Conservation (phyloP, 2,329 filamentous ascomycete genomes). For the Pseudogymnoascus sp. region DNA sequence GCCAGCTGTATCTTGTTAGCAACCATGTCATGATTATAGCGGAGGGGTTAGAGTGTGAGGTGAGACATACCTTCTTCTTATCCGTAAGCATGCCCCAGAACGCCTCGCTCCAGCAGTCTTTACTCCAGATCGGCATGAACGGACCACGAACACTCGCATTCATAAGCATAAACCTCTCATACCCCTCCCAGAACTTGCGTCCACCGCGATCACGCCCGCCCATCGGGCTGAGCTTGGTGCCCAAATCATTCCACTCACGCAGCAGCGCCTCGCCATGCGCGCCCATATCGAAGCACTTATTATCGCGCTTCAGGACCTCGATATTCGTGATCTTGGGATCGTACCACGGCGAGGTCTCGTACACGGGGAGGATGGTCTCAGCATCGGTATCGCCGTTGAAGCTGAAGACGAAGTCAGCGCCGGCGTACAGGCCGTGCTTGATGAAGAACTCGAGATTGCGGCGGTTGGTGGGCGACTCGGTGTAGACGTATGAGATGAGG, state of each 20-base stretch:
- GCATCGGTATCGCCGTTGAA: constrained; percentile 13
- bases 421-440: constrained; percentile 11
- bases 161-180: constrained; percentile 15
- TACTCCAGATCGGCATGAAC: constrained; percentile 14
- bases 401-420: constrained; percentile 14
- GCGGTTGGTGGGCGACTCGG: not conserved
- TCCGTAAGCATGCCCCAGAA: constrained; percentile 7
- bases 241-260: constrained; percentile 1
- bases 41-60: not conserved
- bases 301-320: constrained; percentile 11
- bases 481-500: constrained; percentile 17
- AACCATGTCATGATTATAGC: not conserved
- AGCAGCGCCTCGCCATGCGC: constrained; percentile 6
- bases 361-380: constrained; percentile 3
- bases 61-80: constrained; percentile 17
- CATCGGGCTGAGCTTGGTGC: constrained; percentile 8
- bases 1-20: not conserved
- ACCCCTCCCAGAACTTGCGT: constrained; percentile 25
- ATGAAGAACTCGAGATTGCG: constrained; percentile 15
- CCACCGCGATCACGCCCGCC: not conserved
- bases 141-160: constrained; percentile 13
- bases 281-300: constrained; percentile 14
- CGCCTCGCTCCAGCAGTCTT: constrained; percentile 13
- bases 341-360: not conserved
- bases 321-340: constrained; percentile 15